Evolutionary conservation across 2,329 filamentous ascomycete genomes (phyloP).

Genomic region (Penicillium griseofulvum): DNA sequence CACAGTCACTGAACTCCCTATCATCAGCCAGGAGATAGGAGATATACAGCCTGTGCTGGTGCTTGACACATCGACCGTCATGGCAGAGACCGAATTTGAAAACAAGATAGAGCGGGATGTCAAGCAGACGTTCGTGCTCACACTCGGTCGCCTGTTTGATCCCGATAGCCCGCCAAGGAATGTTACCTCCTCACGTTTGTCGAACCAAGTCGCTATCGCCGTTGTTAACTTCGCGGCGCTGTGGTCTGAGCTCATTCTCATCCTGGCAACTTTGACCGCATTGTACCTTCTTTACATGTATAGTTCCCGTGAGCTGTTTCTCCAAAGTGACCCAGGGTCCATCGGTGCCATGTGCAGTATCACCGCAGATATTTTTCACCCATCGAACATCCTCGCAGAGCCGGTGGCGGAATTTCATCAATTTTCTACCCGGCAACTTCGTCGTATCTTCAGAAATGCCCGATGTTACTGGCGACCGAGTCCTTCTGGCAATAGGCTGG

Average conservation of each 20-base stretch:
- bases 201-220: slow-evolving; percentile 29
- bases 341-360: slow-evolving; percentile 39
- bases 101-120: slow-evolving; percentile 29
- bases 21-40: slow-evolving; percentile 32
- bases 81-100: slow-evolving; percentile 29
- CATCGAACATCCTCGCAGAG: slow-evolving; percentile 28
- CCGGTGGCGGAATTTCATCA: slow-evolving; percentile 31
- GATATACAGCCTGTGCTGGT: slow-evolving; percentile 31
- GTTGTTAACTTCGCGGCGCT: slow-evolving; percentile 30
- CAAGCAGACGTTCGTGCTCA: slow-evolving; percentile 32
- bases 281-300: slow-evolving; percentile 30
- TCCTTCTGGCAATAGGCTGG: slow-evolving; percentile 27
- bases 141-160: slow-evolving; percentile 33
- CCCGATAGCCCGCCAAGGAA: slow-evolving; percentile 23
- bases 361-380: slow-evolving; percentile 30
- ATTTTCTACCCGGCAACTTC: slow-evolving; percentile 34
- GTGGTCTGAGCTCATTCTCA: slow-evolving; percentile 32
- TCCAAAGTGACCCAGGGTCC: slow-evolving; percentile 34
- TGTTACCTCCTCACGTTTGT: slow-evolving; percentile 21
- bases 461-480: slow-evolving; percentile 31
- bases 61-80: slow-evolving; percentile 29
- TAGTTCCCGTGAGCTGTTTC: slow-evolving; percentile 28
- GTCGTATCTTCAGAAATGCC: slow-evolving; percentile 28
- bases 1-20: slow-evolving; percentile 30
- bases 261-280: slow-evolving; percentile 21